These are phyloP conservation scores for Pestalotiopsis sp. DNA, from an alignment of 2,329 filamentous ascomycete species.

Conservation along the genomic window DNA sequence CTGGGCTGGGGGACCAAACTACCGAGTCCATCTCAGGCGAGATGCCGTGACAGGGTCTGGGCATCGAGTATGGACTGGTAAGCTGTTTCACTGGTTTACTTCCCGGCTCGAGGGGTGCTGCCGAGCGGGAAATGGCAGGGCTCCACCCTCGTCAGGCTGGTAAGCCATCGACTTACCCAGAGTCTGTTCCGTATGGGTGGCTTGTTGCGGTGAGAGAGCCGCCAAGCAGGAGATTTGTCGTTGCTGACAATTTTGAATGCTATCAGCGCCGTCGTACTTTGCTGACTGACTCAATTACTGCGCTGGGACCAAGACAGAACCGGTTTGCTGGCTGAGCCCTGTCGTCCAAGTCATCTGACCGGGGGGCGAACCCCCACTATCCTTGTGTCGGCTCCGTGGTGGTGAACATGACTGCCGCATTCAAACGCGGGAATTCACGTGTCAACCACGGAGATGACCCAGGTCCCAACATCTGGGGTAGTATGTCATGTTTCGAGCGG, in stretches of 20 bases:
- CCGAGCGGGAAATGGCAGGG: conserved; percentile 12
- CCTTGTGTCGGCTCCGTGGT: neutral
- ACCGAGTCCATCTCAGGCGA: conserved; percentile 13
- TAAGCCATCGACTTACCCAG: neutral
- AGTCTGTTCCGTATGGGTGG: neutral
- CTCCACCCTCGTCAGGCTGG: neutral
- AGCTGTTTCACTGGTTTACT: neutral
- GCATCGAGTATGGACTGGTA: conserved; percentile 1
- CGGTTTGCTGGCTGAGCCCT: neutral
- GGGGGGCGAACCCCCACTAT: conserved; percentile 6
- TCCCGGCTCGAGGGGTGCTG: conserved; percentile 8
- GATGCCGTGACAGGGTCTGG: conserved; percentile 10
- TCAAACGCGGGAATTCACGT: conserved; percentile 7
- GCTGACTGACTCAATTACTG: neutral
- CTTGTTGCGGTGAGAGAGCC: conserved; percentile 6
- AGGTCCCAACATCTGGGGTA: neutral
- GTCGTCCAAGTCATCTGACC: neutral
- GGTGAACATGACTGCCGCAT: neutral
- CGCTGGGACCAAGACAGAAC: neutral
- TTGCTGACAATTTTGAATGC: neutral
- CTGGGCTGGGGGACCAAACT: neutral
- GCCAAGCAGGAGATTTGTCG: neutral
- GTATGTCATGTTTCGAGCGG: neutral
- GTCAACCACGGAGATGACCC: neutral
- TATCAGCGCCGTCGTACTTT: neutral